These are phyloP conservation scores for Penicillium rolfsii DNA, from an alignment of 2,329 filamentous ascomycete species.

Conservation along the genomic window DNA sequence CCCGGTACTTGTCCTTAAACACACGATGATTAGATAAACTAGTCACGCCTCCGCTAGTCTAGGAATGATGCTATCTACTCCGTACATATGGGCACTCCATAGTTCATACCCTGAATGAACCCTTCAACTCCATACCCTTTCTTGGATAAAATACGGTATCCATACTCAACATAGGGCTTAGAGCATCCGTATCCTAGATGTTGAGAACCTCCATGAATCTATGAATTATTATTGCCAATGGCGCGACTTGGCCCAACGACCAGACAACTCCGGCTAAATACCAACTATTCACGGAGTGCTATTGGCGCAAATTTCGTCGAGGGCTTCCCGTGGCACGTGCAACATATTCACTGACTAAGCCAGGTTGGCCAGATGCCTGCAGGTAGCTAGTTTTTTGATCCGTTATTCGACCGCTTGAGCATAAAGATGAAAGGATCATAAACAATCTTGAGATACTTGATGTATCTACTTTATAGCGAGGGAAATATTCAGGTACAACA, in stretches of 20 bases:
- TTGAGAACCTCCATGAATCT: neutral
- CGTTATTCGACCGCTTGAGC: neutral
- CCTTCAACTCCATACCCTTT: neutral
- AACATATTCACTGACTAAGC: slow-evolving; percentile 1
- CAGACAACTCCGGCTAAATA: slow-evolving; percentile 3
- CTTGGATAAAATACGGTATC: neutral
- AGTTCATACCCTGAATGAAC: neutral
- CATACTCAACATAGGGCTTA: too few relatives aligned
- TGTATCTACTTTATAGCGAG: neutral
- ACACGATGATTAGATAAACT: too few relatives aligned
- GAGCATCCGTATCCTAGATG: neutral
- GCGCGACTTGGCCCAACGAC: slow-evolving; percentile 19
- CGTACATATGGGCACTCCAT: slow-evolving; percentile 3
- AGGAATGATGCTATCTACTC: slow-evolving; percentile 3
- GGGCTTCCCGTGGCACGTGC: slow-evolving; percentile 7
- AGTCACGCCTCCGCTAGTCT: neutral
- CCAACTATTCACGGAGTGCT: too few relatives aligned
- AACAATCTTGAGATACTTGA: neutral
- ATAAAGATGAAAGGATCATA: neutral
- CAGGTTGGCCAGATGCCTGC: neutral
- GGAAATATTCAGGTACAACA: neutral
- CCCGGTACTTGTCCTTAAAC: neutral
- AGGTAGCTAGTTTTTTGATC: neutral
- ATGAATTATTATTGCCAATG: slow-evolving; percentile 6
- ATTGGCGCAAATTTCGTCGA: slow-evolving; percentile 1